A percentile compares a stretch with the other conserved stretches of the same genome.
These are phyloP conservation scores for Lonicera japonica DNA, from an alignment of 129 eudicot species.

Conservation along the genomic window DNA sequence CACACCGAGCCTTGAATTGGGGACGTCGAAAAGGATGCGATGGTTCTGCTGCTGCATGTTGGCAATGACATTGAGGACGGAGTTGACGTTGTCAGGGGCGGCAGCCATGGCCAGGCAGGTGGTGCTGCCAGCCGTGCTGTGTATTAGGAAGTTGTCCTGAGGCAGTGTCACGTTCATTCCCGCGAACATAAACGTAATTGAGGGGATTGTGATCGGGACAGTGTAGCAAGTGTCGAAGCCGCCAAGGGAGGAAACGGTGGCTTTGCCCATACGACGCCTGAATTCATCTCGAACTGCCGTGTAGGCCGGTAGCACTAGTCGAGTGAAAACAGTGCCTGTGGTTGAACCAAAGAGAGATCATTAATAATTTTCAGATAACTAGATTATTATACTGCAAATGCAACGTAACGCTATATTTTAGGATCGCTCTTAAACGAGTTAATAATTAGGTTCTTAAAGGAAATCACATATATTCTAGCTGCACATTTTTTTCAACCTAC, in stretches of 20 bases:
- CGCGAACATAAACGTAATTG: slow-evolving; percentile 77
- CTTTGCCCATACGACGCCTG: slow-evolving; percentile 65
- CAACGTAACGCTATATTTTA: no score
- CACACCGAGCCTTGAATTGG: slow-evolving; percentile 77
- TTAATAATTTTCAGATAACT: no score
- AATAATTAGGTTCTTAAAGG: no score
- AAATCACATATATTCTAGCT: no score
- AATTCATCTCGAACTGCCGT: slow-evolving; percentile 69
- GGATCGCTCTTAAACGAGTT: no score
- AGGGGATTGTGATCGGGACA: slow-evolving; percentile 59
- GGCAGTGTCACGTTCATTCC: slow-evolving; percentile 76
- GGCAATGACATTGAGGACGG: slow-evolving; percentile 77
- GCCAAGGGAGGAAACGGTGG: slow-evolving; percentile 66
- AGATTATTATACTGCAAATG: no score
- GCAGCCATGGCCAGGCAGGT: slow-evolving; percentile 93
- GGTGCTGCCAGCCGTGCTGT: slow-evolving; percentile 52
- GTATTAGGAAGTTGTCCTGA: slow-evolving; percentile 85
- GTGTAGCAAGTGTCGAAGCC: slow-evolving; percentile 94
- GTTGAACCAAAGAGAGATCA: no score
- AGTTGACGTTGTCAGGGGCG: slow-evolving; percentile 51
- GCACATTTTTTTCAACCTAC: no score
- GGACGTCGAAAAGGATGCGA: slow-evolving; percentile 62
- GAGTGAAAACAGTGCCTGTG: slow-evolving; percentile 75
- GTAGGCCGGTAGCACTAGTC: slow-evolving; percentile 76
- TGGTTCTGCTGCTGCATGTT: slow-evolving; percentile 96